Conservation (phyloP, 2,329 filamentous ascomycete species). For the Cladophialophora chaetospira region DNA sequence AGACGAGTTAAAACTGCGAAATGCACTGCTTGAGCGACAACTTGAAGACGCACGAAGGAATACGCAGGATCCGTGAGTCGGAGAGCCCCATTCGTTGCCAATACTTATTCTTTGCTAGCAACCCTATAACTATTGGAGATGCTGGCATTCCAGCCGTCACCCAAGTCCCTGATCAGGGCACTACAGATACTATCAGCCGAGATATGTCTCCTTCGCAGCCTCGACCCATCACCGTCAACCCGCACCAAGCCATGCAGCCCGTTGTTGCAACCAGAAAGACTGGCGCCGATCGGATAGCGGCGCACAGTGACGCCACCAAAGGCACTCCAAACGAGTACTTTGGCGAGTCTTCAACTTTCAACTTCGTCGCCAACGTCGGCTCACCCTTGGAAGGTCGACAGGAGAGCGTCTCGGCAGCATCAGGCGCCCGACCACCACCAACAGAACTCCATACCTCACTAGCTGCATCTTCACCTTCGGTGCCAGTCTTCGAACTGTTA, state of each 20-base stretch:
- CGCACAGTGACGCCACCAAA: slow-evolving; percentile 1
- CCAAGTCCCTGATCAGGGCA: neutral
- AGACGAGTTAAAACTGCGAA: slow-evolving; percentile 6
- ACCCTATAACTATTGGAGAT: neutral
- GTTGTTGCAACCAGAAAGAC: neutral
- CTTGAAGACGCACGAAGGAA: neutral
- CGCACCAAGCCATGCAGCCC: neutral
- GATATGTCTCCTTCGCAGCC: neutral
- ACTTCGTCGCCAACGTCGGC: slow-evolving; percentile 5
- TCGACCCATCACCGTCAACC: neutral
- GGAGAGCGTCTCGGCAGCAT: neutral
- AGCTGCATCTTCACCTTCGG: slow-evolving; percentile 1
- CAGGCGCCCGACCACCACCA: neutral
- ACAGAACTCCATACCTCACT: neutral
- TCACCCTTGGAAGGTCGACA: neutral
- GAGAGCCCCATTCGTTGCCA: neutral
- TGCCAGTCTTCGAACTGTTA: neutral
- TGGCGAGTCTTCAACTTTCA: slow-evolving; percentile 6
- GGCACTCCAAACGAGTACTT: slow-evolving; percentile 9
- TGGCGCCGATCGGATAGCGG: neutral
- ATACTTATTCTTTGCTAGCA: neutral
- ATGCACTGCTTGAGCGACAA: slow-evolving; percentile 5
- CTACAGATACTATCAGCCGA: neutral
- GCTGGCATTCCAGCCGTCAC: neutral
- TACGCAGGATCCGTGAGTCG: neutral